These are phyloP conservation scores for Podaxis pistillaris DNA, from an alignment of 768 basidiomycete species.

Conservation along the genomic window DNA sequence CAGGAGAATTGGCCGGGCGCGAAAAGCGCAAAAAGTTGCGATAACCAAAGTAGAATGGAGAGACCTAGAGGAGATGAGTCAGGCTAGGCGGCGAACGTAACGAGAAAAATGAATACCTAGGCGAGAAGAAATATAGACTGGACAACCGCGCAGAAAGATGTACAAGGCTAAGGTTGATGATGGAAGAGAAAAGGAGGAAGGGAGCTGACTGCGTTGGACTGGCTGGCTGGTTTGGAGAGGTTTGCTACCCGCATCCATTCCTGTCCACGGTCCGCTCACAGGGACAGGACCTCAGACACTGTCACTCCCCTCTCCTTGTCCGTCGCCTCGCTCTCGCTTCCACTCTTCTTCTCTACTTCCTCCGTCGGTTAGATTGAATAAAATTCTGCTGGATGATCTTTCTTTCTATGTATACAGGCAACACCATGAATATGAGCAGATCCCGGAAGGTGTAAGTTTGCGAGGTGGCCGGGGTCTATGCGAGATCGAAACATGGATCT, in stretches of 20 bases:
- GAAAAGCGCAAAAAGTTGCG: background rate
- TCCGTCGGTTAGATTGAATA: background rate
- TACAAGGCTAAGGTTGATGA: slow-evolving; percentile 3
- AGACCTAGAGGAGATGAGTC: background rate
- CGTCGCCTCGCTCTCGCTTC: background rate
- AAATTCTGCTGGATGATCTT: background rate
- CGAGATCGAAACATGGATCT: slow-evolving; percentile 11
- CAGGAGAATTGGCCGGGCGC: background rate
- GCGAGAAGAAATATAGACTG: slow-evolving; percentile 1
- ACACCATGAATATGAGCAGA: background rate
- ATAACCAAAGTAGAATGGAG: background rate
- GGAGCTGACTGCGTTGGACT: slow-evolving; percentile 7
- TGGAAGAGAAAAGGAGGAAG: slow-evolving; percentile 13
- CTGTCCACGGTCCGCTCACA: slow-evolving; percentile 10
- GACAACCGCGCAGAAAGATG: background rate
- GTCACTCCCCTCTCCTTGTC: background rate
- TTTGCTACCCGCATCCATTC: slow-evolving; percentile 12
- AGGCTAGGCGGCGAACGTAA: background rate
- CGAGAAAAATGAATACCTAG: background rate
- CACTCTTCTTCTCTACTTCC: background rate
- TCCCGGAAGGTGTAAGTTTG: background rate
- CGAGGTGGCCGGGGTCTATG: slow-evolving; percentile 6
- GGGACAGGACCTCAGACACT: slow-evolving; percentile 1
- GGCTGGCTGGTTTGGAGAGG: slow-evolving; percentile 10
- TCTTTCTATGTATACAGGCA: background rate